Percentiles rank a stretch among this genome's conserved stretches.
phyloP scores from a whole-genome alignment of 257 asterid species.

The Fraxinus pennsylvanica region DNA sequence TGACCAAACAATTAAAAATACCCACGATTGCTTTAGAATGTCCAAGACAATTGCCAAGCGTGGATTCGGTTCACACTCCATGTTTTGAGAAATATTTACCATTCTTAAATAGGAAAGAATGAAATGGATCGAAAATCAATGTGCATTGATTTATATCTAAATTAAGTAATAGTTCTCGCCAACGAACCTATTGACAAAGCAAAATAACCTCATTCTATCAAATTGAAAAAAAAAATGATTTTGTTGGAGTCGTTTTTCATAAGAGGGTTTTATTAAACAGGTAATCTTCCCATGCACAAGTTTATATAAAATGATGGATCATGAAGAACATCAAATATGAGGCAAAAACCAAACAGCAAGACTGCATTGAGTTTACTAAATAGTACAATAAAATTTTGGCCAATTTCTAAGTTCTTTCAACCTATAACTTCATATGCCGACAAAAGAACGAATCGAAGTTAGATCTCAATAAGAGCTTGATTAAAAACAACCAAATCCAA shows the following conservation, averaged over 20 bases:
- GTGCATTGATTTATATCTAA: no score
- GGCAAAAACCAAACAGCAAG: neutral
- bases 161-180: no score
- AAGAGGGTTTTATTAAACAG: neutral
- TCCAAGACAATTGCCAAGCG: neutral
- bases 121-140: no score
- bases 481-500: constrained; percentile 23
- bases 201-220: no score
- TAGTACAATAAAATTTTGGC: neutral
- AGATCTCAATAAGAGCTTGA: constrained; percentile 21
- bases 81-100: no score
- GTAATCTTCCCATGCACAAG: neutral
- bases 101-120: no score
- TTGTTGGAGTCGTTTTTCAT: neutral
- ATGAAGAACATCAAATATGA: neutral
- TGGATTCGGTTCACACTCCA: neutral
- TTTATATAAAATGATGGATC: neutral
- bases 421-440: neutral
- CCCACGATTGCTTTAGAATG: no score
- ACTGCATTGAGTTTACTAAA: neutral
- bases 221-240: no score
- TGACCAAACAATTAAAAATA: neutral
- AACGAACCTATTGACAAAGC: no score
- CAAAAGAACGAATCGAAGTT: constrained; percentile 29
- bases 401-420: neutral